Percentiles rank a stretch among this genome's conserved stretches.
These are phyloP conservation scores for Graphiopsis chlorocephala DNA, from an alignment of 2,329 filamentous ascomycete genomes.

Conservation along the genomic window DNA sequence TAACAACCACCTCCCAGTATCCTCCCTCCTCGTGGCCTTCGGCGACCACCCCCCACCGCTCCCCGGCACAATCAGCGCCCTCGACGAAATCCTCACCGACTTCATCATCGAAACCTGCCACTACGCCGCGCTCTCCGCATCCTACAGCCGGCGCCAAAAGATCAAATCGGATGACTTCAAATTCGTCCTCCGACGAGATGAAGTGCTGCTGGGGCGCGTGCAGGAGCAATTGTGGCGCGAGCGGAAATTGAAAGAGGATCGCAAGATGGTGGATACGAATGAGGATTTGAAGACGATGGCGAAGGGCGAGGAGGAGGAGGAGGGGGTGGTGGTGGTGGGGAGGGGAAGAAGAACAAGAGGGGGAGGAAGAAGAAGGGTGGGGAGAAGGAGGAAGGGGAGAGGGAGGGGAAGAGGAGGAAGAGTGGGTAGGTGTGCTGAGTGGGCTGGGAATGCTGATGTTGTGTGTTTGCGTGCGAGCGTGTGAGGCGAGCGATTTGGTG, in stretches of 20 bases:
- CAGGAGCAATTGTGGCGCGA: conserved; percentile 87
- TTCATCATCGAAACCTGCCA: conserved; percentile 94
- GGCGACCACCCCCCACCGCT: conserved; percentile 70
- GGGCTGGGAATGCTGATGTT: not conserved
- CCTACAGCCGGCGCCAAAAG: conserved; percentile 86
- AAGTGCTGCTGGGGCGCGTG: conserved; percentile 81
- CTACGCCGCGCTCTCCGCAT: conserved; percentile 79
- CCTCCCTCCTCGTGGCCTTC: conserved; percentile 70
- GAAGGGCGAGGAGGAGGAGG: conserved; percentile 60
- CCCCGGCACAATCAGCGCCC: conserved; percentile 76
- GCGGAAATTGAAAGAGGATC: conserved; percentile 76
- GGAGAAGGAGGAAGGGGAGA: conserved; percentile 19
- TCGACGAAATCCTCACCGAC: conserved; percentile 95
- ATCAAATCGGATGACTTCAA: conserved; percentile 98
- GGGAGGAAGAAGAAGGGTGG: conserved; percentile 24
- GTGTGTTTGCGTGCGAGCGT: not conserved
- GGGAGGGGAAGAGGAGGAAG: conserved; percentile 18
- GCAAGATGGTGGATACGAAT: conserved; percentile 50
- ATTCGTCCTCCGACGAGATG: conserved; percentile 84
- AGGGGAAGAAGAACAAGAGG: conserved; percentile 30
- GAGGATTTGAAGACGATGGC: conserved; percentile 11
- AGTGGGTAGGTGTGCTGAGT: not conserved
- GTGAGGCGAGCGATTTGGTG: not conserved
- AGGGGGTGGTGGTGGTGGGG: conserved; percentile 32
- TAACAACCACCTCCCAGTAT: conserved; percentile 8